Conservation (phyloP, 73 alveolate genomes). For the Effrenium voratum region DNA sequence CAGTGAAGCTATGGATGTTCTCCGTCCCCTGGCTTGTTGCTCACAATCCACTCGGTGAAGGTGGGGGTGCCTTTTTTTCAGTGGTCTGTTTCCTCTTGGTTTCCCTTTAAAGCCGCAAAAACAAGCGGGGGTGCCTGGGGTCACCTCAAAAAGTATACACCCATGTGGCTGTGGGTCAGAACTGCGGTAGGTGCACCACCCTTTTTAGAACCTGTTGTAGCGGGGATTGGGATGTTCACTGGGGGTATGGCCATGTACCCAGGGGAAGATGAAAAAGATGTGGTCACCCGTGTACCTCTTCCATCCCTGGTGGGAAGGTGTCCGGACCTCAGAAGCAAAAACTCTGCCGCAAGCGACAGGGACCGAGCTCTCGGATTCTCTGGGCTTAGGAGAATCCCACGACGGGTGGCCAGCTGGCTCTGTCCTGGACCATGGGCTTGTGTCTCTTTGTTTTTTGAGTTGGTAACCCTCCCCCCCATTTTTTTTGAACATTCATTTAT, state of each 20-base stretch:
- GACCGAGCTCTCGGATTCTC: neutral
- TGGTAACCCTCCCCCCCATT: neutral
- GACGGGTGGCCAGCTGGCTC: slow-evolving; percentile 45
- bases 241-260: too few species aligned
- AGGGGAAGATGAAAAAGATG: slow-evolving; percentile 67
- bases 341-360: neutral
- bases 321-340: neutral
- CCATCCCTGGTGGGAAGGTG: slow-evolving; percentile 79
- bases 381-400: slow-evolving; percentile 34
- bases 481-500: neutral
- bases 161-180: too few species aligned
- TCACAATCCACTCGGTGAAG: neutral
- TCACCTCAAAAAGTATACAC: too few species aligned
- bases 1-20: too few species aligned
- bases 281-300: slow-evolving; percentile 72
- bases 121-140: too few species aligned
- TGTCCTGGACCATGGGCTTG: slow-evolving; percentile 13
- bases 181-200: too few species aligned
- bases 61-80: neutral
- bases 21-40: neutral
- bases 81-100: neutral
- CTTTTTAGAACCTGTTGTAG: too few species aligned
- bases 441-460: neutral
- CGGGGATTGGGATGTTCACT: too few species aligned
- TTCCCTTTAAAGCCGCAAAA: too few species aligned